Evolutionary conservation across 805 yeast species (phyloP), one percentile per base, ranked within the genome.

Genomic region (Wickerhamiella azyma): DNA sequence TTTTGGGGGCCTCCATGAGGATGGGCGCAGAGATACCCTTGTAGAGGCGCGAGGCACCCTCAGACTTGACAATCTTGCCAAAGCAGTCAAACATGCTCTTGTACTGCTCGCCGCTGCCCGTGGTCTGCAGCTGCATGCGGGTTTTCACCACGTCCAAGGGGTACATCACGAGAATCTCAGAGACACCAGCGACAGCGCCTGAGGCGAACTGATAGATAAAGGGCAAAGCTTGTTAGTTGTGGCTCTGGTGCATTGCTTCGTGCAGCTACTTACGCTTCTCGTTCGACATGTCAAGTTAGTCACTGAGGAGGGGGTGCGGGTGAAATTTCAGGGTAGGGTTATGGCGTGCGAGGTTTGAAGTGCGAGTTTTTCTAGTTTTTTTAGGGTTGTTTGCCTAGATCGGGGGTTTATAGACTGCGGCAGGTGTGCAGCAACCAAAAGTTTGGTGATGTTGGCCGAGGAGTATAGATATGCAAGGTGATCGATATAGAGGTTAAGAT

Each of bases 1-100:
- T 79, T 72, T 92, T 92, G 53, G 98, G 98, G 11, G 97, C 98
- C 66, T 92, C 99, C 98, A 92, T 92, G 58, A 92, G 71, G 55
- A 92, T 85, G 29, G 99, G 99, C 19, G 98, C 95, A 26, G 83
- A 69, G 58, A 92, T 92, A 54, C 99, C 99, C 61, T 88, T 79
- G 67, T 92, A 92, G 48, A 89, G 73, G 52, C 92, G 72, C 9
- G 81, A 66, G 37, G 77, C 72, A 43, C 98, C 98, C 65, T 92
- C 98, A 55, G 76, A 78, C 57, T 75, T 76, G 56, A 92, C 74
- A 55, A 92, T 89, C 66, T 88, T 86, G 52, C 72, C 66, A 55
- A 92, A 65, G 62, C 95, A 85, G 60, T 85, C 92, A 49, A 86
- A 55, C 60, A 94, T 82, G 58, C 96, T 95, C 39, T 68, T 69